phyloP scores from a whole-genome alignment of 2,329 filamentous ascomycete genomes.

The Fusarium solani-melongenae region DNA sequence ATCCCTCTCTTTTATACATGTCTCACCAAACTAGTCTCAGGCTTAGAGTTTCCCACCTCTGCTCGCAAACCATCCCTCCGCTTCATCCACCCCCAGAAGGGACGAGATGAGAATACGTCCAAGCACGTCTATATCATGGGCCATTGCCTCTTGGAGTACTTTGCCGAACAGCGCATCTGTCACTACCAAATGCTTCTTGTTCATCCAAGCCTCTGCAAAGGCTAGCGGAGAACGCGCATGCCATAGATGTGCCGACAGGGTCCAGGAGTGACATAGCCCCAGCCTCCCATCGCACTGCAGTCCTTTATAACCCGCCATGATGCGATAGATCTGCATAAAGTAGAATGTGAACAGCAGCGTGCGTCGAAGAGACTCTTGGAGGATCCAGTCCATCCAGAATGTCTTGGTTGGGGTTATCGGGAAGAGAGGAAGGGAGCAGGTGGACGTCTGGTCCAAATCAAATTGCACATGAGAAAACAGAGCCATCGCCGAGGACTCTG shows the following conservation, averaged over 20 bases:
- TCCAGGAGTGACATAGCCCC: constrained; percentile 51
- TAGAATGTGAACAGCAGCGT: constrained; percentile 62
- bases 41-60: constrained; percentile 32
- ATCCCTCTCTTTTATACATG: neutral
- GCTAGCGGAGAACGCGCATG: constrained; percentile 47
- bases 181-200: constrained; percentile 50
- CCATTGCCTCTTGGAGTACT: constrained; percentile 49
- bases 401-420: constrained; percentile 53
- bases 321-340: constrained; percentile 52
- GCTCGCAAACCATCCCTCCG: constrained; percentile 48
- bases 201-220: constrained; percentile 53
- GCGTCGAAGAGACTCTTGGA: constrained; percentile 64
- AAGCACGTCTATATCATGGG: constrained; percentile 58
- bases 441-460: constrained; percentile 30
- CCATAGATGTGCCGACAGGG: constrained; percentile 54
- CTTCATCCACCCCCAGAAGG: constrained; percentile 47
- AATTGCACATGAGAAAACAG: constrained; percentile 49
- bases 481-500: constrained; percentile 49
- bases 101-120: constrained; percentile 50
- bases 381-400: constrained; percentile 63
- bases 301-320: constrained; percentile 44
- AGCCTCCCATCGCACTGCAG: constrained; percentile 45
- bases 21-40: neutral
- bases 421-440: constrained; percentile 42
- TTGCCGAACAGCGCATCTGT: constrained; percentile 42